Conservation (phyloP, 2,329 filamentous ascomycete genomes). For the Fusarium graminum region DNA sequence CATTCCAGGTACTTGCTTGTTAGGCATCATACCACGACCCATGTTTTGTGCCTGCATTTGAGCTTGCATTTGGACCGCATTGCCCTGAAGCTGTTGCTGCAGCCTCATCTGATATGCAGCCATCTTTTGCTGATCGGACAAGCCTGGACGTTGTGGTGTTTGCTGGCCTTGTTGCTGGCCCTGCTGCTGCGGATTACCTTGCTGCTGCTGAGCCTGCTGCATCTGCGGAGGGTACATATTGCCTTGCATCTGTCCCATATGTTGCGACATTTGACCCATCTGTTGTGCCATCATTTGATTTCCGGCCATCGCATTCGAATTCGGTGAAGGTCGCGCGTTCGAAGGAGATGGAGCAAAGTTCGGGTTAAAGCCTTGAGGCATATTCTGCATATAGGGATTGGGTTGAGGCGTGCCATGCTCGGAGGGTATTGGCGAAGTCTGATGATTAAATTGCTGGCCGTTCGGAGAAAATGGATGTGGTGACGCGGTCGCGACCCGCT, state of each 20-base stretch:
- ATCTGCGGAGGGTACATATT: slow-evolving; percentile 57
- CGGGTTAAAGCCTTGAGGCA: slow-evolving; percentile 69
- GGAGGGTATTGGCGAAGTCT: slow-evolving; percentile 81
- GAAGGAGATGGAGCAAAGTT: slow-evolving; percentile 70
- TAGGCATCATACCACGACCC: slow-evolving; percentile 66
- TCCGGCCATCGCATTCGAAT: slow-evolving; percentile 64
- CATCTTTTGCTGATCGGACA: slow-evolving; percentile 79
- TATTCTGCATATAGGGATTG: slow-evolving; percentile 74
- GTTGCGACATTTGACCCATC: slow-evolving; percentile 61
- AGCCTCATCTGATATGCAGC: slow-evolving; percentile 85
- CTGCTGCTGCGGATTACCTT: slow-evolving; percentile 58
- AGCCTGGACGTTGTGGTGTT: slow-evolving; percentile 47
- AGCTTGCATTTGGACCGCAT: slow-evolving; percentile 64
- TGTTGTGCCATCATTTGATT: slow-evolving; percentile 68
- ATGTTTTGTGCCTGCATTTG: slow-evolving; percentile 64
- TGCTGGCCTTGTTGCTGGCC: slow-evolving; percentile 54
- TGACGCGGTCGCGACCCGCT: slow-evolving; percentile 90
- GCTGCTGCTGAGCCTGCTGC: slow-evolving; percentile 63
- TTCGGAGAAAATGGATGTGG: slow-evolving; percentile 90
- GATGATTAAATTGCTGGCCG: slow-evolving; percentile 76
- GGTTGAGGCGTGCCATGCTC: slow-evolving; percentile 84
- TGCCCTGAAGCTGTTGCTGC: slow-evolving; percentile 77
- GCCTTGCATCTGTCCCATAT: slow-evolving; percentile 64
- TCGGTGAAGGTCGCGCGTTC: slow-evolving; percentile 67
- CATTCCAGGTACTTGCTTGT: slow-evolving; percentile 63